A percentile compares a stretch with the other conserved stretches of the same genome.
Conservation (phyloP, 257 asterid genomes). For the Nicotiana knightiana region DNA sequence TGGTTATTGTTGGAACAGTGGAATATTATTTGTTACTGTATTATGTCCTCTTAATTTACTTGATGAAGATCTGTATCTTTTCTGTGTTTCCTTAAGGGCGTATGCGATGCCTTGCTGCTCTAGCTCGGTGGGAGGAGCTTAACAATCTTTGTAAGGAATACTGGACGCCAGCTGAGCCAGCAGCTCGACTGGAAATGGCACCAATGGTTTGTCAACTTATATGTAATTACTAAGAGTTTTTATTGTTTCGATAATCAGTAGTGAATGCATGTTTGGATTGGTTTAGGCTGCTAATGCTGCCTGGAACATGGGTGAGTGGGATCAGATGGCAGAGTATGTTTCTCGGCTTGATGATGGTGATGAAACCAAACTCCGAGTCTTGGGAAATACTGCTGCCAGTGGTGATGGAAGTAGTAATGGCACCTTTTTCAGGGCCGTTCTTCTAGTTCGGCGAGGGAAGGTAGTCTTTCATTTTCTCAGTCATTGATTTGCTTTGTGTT, state of each 20-base stretch:
- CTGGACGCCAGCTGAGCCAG: slow-evolving; percentile 99
- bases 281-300: slow-evolving; percentile 96
- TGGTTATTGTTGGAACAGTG: background rate
- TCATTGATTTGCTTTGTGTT: slow-evolving; percentile 11
- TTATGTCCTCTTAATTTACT: background rate
- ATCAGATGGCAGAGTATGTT: slow-evolving; percentile 98
- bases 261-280: slow-evolving; percentile 11
- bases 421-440: slow-evolving; percentile 83
- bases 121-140: slow-evolving; percentile 99
- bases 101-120: slow-evolving; percentile 98
- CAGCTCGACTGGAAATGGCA: slow-evolving; percentile 99
- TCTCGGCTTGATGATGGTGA: slow-evolving; percentile 97
- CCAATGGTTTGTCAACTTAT: slow-evolving; percentile 61
- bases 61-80: background rate
- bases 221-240: background rate
- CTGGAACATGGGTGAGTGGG: slow-evolving; percentile 99
- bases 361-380: slow-evolving; percentile 79
- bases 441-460: slow-evolving; percentile 89
- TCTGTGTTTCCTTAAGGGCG: slow-evolving; percentile 49
- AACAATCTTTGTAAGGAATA: slow-evolving; percentile 92
- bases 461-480: slow-evolving; percentile 28
- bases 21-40: background rate
- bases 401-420: slow-evolving; percentile 98
- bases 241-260: background rate
- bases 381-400: slow-evolving; percentile 93